phyloP scores from a whole-genome alignment of 805 yeast species.

The Komagataella phaffii region DNA sequence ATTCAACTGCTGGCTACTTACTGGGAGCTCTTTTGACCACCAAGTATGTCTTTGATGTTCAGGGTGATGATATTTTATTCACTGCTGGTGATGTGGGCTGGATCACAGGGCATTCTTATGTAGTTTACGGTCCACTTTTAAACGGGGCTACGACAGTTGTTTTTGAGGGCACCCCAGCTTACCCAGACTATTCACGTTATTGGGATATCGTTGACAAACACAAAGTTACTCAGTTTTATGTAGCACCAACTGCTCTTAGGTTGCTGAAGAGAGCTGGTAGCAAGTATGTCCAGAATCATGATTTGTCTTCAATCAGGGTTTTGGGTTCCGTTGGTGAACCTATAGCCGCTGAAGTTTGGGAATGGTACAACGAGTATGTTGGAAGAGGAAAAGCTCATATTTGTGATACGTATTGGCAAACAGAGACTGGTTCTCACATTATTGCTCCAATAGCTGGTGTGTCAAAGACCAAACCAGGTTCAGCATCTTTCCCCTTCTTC shows the following conservation, averaged over 20 bases:
- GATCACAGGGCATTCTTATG: slow-evolving; percentile 85
- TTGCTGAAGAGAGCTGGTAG: slow-evolving; percentile 67
- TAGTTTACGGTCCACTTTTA: slow-evolving; percentile 66
- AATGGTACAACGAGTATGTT: slow-evolving; percentile 65
- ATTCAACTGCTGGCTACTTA: slow-evolving; percentile 69
- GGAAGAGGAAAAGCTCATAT: slow-evolving; percentile 62
- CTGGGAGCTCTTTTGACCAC: slow-evolving; percentile 64
- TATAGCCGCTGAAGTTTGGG: slow-evolving; percentile 78
- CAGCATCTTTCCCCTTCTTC: slow-evolving; percentile 75
- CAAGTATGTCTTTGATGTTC: slow-evolving; percentile 65
- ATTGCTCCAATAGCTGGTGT: slow-evolving; percentile 67
- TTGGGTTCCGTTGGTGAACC: slow-evolving; percentile 84
- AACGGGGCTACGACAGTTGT: slow-evolving; percentile 71
- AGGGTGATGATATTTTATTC: slow-evolving; percentile 60
- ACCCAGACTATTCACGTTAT: slow-evolving; percentile 67
- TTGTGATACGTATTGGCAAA: slow-evolving; percentile 83
- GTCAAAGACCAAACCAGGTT: slow-evolving; percentile 75
- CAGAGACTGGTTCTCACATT: slow-evolving; percentile 75
- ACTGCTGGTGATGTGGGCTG: slow-evolving; percentile 90
- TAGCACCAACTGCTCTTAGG: slow-evolving; percentile 77
- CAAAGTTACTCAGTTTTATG: slow-evolving; percentile 67
- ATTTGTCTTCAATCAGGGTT: slow-evolving; percentile 50
- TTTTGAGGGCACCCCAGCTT: slow-evolving; percentile 81
- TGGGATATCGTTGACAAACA: slow-evolving; percentile 67
- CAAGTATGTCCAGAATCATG: slow-evolving; percentile 42